phyloP scores from a whole-genome alignment of 495 filamentous ascomycete species.

The Podospora bellae-mahoneyi region DNA sequence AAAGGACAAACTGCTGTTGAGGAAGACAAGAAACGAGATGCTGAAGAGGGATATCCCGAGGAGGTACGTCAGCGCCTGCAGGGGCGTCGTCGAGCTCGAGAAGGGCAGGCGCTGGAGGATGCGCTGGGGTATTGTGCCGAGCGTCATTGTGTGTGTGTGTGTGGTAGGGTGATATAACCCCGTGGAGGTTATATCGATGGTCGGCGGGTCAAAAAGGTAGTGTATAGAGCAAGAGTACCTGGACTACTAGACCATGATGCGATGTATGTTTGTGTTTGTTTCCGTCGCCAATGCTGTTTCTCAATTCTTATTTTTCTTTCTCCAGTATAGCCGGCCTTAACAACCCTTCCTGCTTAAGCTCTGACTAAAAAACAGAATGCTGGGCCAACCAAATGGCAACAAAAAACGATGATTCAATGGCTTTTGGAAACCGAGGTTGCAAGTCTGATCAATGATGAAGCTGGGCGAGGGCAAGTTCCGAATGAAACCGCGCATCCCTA shows the following conservation, averaged over 20 bases:
- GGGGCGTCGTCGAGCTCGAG: conserved; percentile 55
- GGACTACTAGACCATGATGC: not conserved
- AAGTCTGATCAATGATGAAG: not conserved
- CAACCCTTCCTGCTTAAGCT: not conserved
- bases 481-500: conserved; percentile 7
- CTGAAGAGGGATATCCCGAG: conserved; percentile 88
- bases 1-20: conserved; percentile 91
- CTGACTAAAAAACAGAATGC: not conserved
- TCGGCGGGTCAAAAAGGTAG: not conserved
- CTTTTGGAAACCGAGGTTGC: not conserved
- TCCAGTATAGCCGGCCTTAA: too few relatives aligned
- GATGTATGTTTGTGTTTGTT: not conserved
- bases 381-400: not conserved
- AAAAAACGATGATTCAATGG: not conserved
- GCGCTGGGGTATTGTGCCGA: conserved; percentile 22
- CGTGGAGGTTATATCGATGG: not conserved
- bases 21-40: conserved; percentile 95
- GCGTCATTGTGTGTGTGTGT: conserved; percentile 15
- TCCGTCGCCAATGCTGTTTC: not conserved
- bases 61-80: conserved; percentile 81
- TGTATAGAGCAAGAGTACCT: not conserved
- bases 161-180: not conserved
- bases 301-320: not conserved
- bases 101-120: conserved; percentile 53
- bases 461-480: conserved; percentile 8